Percentiles rank a stretch among this genome's conserved stretches.
Evolutionary conservation across 257 asterid genomes (phyloP).

Genomic region (Primulina eburnea): DNA sequence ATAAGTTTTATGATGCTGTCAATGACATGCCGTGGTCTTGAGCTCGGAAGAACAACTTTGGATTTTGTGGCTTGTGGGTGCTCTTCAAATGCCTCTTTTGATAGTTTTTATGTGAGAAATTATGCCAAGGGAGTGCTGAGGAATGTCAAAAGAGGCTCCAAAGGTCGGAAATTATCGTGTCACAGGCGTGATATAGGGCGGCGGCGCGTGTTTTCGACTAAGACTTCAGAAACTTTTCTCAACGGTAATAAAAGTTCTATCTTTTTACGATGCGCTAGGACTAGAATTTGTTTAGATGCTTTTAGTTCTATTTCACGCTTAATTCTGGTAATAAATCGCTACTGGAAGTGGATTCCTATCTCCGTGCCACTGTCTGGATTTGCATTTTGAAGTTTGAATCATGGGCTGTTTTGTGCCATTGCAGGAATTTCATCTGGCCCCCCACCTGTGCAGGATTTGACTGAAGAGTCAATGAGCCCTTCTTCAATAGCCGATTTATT

Average conservation of each 20-base stretch:
- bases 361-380: neutral
- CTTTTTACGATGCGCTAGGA: neutral
- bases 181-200: slow-evolving; percentile 49
- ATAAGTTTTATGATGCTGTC: slow-evolving; percentile 55
- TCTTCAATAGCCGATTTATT: slow-evolving; percentile 56
- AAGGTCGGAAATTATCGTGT: slow-evolving; percentile 44
- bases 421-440: slow-evolving; percentile 52
- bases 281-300: neutral
- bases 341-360: neutral
- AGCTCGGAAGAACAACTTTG: slow-evolving; percentile 55
- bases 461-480: slow-evolving; percentile 35
- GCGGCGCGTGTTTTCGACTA: slow-evolving; percentile 59
- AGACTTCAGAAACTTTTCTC: slow-evolving; percentile 59
- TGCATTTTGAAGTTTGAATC: neutral
- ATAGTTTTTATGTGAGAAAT: slow-evolving; percentile 36
- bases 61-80: slow-evolving; percentile 67
- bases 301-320: too few relatives aligned
- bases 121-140: slow-evolving; percentile 40
- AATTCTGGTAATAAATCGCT: too few relatives aligned
- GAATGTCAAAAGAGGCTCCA: slow-evolving; percentile 44
- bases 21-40: slow-evolving; percentile 63
- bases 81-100: slow-evolving; percentile 56
- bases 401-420: slow-evolving; percentile 21
- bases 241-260: slow-evolving; percentile 38
- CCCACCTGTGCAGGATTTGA: slow-evolving; percentile 54